Base-by-base conservation (phyloP, 345 rosid genomes). In the Populus tremula region DNA sequence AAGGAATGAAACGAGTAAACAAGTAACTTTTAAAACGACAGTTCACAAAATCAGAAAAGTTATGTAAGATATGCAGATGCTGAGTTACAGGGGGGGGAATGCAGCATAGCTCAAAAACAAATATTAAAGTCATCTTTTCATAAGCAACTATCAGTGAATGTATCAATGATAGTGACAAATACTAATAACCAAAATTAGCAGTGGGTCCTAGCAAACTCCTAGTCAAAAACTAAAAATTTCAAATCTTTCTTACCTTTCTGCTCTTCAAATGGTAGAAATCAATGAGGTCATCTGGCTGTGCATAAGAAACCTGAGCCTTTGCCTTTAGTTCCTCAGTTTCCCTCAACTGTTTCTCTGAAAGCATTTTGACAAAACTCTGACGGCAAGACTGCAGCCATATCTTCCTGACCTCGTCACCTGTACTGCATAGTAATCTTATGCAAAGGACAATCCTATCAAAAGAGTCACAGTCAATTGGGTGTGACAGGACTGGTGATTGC, bases 181-280 rank as follows among this genome's bases (percentile, higher is more conserved):
- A 65, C 21, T 31, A 49, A 9, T 10, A 47, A 59, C 63, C 63
- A 59, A 59, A n/a, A n/a, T n/a, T 59, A n/a, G 63, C 63, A n/a
- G 29, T 3, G 63, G 63, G 5, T 59, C 29, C 25, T 10, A 59
- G 63, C 63, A 59, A 9, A 56, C 27, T 56, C 13, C 36, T 12
- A 8, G 21, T 64, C 29, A 69, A 18, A 35, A 53, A 29, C 74
- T 25, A 74, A 47, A 50, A 23, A 17, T 2, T 27, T 20, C 13
- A 66, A 33, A 17, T 7, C 6, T 16, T 62, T 35, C 76, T 88
- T 77, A 93, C 99, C 97, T 91, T 96, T 85, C 98, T 86, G 85
- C 99, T 93, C 91, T 96, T 96, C 72, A 96, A 86, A 87, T 96
- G 99, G 84, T 91, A 96, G 93, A 96, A 93, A 84, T 93, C 94